Percentiles rank a stretch among this genome's conserved stretches.
Conservation (phyloP, 2,329 filamentous ascomycete species). For the Neonectria coccinea region DNA sequence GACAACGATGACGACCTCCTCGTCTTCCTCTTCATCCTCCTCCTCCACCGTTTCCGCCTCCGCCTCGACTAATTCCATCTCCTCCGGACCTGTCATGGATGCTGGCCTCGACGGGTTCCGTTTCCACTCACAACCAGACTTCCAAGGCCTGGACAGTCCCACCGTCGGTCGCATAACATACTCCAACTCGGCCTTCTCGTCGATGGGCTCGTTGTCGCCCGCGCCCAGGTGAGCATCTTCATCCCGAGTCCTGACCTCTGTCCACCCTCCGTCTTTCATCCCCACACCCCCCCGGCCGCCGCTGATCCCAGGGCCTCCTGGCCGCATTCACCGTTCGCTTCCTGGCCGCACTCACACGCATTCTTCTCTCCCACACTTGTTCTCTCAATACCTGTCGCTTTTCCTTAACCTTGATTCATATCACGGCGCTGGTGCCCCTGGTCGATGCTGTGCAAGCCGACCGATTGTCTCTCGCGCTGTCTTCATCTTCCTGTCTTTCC, state of each 20-base stretch:
- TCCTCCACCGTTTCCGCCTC: conserved; percentile 27
- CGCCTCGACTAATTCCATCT: conserved; percentile 18
- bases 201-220: conserved; percentile 41
- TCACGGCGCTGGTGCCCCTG: conserved; percentile 28
- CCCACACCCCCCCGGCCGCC: conserved; percentile 40
- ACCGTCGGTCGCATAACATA: conserved; percentile 55
- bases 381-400: conserved; percentile 32
- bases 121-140: conserved; percentile 36
- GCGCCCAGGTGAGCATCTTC: conserved; percentile 46
- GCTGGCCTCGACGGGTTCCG: conserved; percentile 26
- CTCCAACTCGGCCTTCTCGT: conserved; percentile 37
- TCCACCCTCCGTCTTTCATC: conserved; percentile 25
- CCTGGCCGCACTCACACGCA: conserved; percentile 43
- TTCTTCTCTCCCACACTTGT: conserved; percentile 38
- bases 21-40: conserved; percentile 23
- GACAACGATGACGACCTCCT: conserved; percentile 18
- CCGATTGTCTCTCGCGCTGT: conserved; percentile 37
- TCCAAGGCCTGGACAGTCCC: conserved; percentile 58
- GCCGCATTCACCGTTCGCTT: conserved; percentile 39
- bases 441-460: conserved; percentile 42
- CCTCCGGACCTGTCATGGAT: conserved; percentile 16
- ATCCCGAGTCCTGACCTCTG: conserved; percentile 34
- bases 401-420: conserved; percentile 24
- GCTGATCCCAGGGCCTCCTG: conserved; percentile 39
- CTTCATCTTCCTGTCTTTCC: conserved; percentile 33